Conservation (phyloP, 164 flowering plant species). For the Echeveria elegans region DNA sequence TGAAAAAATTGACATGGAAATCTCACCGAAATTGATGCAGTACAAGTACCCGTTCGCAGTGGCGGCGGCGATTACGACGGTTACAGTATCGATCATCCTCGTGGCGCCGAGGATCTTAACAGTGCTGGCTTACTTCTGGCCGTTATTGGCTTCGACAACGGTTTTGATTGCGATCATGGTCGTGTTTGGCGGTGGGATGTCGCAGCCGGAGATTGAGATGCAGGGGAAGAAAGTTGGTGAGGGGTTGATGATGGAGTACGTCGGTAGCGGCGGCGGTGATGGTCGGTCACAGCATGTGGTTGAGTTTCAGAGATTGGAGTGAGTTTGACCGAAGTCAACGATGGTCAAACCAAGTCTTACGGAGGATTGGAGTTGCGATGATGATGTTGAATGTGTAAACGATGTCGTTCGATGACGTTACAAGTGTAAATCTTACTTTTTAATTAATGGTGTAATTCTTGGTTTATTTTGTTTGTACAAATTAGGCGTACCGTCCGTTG, state of each 20-base stretch:
- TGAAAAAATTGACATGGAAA: background rate
- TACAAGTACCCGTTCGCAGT: slow-evolving; percentile 3
- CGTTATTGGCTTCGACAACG: background rate
- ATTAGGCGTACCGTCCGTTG: no score
- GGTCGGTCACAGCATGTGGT: background rate
- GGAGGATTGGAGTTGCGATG: background rate
- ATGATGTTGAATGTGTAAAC: no score
- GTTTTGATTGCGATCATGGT: background rate
- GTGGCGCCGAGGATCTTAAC: background rate
- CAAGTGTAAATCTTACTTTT: background rate
- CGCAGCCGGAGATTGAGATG: slow-evolving; percentile 7
- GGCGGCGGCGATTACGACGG: background rate
- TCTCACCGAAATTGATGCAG: background rate
- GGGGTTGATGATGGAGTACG: slow-evolving; percentile 7
- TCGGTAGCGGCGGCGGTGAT: background rate
- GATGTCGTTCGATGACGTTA: background rate
- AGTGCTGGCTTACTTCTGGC: slow-evolving; percentile 3
- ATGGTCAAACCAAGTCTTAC: background rate
- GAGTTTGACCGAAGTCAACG: background rate
- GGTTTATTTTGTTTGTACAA: background rate
- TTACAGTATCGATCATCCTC: background rate
- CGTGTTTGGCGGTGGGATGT: slow-evolving; percentile 1
- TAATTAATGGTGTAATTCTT: no score
- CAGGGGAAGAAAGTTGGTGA: slow-evolving; percentile 1
- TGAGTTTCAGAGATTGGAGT: slow-evolving; percentile 6